Conservation (phyloP, 371 early-diverging fungal species). For the Zychaea mexicana region DNA sequence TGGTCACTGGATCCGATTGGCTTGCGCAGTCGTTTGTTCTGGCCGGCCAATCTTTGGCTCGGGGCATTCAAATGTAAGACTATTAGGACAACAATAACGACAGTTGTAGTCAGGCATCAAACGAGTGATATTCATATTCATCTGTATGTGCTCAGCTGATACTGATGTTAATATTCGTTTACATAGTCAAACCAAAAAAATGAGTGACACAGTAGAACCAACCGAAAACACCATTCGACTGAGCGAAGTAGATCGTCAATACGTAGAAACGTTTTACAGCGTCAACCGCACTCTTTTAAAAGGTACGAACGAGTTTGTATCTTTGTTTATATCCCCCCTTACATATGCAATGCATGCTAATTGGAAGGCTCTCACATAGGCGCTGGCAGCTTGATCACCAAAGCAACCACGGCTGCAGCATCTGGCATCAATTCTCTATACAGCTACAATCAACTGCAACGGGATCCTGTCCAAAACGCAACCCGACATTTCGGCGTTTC, state of each 20-base stretch:
- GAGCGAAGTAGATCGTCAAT: constrained; percentile 24
- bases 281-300: constrained; percentile 26
- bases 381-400: constrained; percentile 27
- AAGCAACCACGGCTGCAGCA: constrained; percentile 23
- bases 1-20: constrained; percentile 42
- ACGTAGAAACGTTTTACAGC: constrained; percentile 30
- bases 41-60: constrained; percentile 34
- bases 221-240: constrained; percentile 21
- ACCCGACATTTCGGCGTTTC: constrained; percentile 36
- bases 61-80: constrained; percentile 22
- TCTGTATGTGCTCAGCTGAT: not conserved
- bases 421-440: constrained; percentile 21
- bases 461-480: constrained; percentile 28
- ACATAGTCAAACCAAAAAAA: not conserved
- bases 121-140: not conserved
- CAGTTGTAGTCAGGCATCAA: not conserved
- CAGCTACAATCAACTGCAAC: constrained; percentile 12
- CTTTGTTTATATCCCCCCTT: no score
- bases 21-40: constrained; percentile 32
- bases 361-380: no score
- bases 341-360: no score
- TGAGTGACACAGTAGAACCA: constrained; percentile 23
- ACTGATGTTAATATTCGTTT: no score
- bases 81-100: no score
- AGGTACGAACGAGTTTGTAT: constrained; percentile 11